A percentile compares a stretch with the other conserved stretches of the same genome.
phyloP scores from a whole-genome alignment of 2,329 filamentous ascomycete species.

The Calonectria pauciramosa region DNA sequence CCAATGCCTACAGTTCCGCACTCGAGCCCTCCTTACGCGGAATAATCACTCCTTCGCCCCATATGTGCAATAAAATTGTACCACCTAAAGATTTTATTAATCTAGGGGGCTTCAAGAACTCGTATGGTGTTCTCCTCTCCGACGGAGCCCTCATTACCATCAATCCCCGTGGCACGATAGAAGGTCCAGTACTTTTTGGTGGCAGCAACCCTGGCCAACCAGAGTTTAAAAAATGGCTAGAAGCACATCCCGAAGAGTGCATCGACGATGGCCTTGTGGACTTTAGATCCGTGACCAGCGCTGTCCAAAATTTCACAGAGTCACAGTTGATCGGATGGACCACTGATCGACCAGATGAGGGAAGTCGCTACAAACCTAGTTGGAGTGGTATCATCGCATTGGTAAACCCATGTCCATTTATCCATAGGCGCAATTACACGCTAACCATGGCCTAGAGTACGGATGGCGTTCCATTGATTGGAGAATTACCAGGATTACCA shows the following conservation, averaged over 20 bases:
- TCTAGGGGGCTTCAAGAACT: conserved; percentile 18
- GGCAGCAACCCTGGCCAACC: conserved; percentile 27
- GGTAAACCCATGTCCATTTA: not conserved
- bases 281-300: conserved; percentile 21
- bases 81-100: not conserved
- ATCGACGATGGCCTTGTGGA: conserved; percentile 18
- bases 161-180: conserved; percentile 6
- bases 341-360: not conserved
- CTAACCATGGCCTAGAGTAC: conserved; percentile 14
- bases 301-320: conserved; percentile 23
- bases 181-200: conserved; percentile 24
- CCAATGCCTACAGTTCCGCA: conserved; percentile 30
- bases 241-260: conserved; percentile 10
- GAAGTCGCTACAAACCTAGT: not conserved
- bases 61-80: conserved; percentile 27
- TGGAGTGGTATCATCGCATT: conserved; percentile 29
- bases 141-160: conserved; percentile 19
- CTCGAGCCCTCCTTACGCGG: conserved; percentile 26
- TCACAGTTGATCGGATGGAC: conserved; percentile 22
- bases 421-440: not conserved
- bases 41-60: conserved; percentile 24
- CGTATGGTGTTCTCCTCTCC: conserved; percentile 26
- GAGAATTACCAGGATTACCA: conserved; percentile 23
- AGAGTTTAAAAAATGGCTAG: conserved; percentile 18
- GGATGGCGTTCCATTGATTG: conserved; percentile 28